These are phyloP conservation scores for Ganoderma leucocontextum DNA, from an alignment of 1,284 basidiomycete species.

Conservation along the genomic window DNA sequence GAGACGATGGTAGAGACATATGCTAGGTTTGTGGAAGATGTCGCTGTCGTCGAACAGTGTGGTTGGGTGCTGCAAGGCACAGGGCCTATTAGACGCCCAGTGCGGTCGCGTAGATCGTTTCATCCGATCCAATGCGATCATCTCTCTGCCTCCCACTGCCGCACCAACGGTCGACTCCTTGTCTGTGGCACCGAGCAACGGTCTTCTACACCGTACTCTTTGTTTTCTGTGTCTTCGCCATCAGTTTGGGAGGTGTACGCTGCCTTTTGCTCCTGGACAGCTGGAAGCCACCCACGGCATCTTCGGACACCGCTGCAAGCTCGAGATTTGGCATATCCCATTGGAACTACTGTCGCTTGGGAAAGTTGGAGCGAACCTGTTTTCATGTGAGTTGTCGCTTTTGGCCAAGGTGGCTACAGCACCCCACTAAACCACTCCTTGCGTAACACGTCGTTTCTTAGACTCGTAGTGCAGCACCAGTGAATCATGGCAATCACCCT, in stretches of 20 bases:
- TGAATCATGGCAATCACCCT: slow-evolving; percentile 30
- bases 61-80: background rate
- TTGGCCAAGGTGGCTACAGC: background rate
- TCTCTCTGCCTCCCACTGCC: background rate
- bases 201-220: background rate
- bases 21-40: background rate
- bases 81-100: background rate
- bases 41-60: background rate
- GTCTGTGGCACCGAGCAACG: background rate
- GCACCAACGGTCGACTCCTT: too few relatives aligned
- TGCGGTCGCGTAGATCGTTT: background rate
- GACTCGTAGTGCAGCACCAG: background rate
- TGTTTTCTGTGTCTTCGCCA: background rate
- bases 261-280: too few relatives aligned
- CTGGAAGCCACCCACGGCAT: too few relatives aligned
- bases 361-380: background rate
- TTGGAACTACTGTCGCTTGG: background rate
- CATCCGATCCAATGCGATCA: background rate
- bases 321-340: background rate
- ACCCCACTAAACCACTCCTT: background rate
- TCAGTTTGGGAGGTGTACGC: background rate
- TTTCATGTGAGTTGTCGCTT: background rate
- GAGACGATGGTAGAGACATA: background rate
- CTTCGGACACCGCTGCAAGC: background rate
- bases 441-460: background rate